phyloP scores from a whole-genome alignment of 495 filamentous ascomycete species.

The Penicillium desertorum region DNA sequence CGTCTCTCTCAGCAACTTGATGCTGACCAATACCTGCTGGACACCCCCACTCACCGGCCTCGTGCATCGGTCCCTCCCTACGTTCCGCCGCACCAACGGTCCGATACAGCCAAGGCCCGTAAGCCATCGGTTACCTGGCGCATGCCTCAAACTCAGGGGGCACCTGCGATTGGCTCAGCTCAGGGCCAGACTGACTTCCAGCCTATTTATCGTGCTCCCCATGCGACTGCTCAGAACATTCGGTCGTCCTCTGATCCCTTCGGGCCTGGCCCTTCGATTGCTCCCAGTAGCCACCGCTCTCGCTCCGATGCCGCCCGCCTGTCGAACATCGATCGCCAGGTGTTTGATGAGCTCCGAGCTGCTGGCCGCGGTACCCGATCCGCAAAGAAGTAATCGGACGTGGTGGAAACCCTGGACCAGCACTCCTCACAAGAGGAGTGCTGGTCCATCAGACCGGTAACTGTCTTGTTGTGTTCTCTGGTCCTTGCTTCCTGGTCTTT shows the following conservation, averaged over 20 bases:
- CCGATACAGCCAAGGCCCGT: too few relatives aligned
- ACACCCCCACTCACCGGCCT: background rate
- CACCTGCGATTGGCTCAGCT: background rate
- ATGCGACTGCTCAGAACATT: constrained; percentile 11
- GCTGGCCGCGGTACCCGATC: background rate
- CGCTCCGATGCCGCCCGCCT: background rate
- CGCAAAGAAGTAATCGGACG: background rate
- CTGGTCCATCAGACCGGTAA: background rate
- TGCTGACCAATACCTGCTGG: background rate
- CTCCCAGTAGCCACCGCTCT: background rate
- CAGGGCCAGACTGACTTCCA: background rate
- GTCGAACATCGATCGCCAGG: background rate
- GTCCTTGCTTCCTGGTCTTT: background rate
- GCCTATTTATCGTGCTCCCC: background rate
- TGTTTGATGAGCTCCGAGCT: background rate
- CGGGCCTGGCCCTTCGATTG: background rate
- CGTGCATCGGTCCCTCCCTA: background rate
- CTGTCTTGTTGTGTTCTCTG: background rate
- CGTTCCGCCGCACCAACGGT: background rate
- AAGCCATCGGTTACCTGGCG: background rate
- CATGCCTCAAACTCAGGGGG: background rate
- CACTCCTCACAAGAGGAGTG: background rate
- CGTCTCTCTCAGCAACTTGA: too few relatives aligned
- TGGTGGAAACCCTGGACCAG: background rate
- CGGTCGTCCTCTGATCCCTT: constrained; percentile 7